Conservation (phyloP, 1,284 basidiomycete species). For the Termitomyces sp. region DNA sequence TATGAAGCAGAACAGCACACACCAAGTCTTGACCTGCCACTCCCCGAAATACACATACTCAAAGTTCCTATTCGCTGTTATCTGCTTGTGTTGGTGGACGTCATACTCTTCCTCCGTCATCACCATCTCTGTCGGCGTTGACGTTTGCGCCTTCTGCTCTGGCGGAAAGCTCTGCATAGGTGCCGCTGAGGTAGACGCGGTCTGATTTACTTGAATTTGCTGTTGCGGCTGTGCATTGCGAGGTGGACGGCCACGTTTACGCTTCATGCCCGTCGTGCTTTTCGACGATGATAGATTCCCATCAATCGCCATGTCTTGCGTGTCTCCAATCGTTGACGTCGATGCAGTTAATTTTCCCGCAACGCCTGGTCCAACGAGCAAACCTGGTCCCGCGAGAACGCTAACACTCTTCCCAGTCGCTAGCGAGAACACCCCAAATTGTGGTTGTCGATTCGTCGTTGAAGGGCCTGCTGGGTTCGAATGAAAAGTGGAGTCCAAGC, state of each 20-base stretch:
- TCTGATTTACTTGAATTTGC: neutral
- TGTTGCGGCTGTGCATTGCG: neutral
- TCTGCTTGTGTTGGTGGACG: conserved; percentile 58
- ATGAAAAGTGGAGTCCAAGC: neutral
- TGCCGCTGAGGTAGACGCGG: neutral
- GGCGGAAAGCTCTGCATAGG: neutral
- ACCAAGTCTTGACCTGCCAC: conserved; percentile 81
- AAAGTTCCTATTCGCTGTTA: conserved; percentile 69
- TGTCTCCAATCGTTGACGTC: neutral
- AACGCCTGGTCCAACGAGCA: conserved; percentile 6
- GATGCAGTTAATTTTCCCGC: conserved; percentile 1
- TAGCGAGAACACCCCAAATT: conserved; percentile 5
- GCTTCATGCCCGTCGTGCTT: conserved; percentile 5
- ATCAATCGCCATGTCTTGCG: neutral
- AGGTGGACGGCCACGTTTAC: conserved; percentile 12
- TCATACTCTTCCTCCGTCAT: conserved; percentile 69
- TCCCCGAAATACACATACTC: conserved; percentile 71
- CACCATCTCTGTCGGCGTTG: conserved; percentile 23
- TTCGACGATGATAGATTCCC: neutral
- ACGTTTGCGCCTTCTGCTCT: neutral
- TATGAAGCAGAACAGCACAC: conserved; percentile 22
- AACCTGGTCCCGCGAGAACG: neutral
- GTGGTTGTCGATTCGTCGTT: conserved; percentile 1
- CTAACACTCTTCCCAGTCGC: conserved; percentile 1
- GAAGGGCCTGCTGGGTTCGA: neutral